phyloP scores from a whole-genome alignment of 495 filamentous ascomycete genomes.

The Neurospora intermedia region DNA sequence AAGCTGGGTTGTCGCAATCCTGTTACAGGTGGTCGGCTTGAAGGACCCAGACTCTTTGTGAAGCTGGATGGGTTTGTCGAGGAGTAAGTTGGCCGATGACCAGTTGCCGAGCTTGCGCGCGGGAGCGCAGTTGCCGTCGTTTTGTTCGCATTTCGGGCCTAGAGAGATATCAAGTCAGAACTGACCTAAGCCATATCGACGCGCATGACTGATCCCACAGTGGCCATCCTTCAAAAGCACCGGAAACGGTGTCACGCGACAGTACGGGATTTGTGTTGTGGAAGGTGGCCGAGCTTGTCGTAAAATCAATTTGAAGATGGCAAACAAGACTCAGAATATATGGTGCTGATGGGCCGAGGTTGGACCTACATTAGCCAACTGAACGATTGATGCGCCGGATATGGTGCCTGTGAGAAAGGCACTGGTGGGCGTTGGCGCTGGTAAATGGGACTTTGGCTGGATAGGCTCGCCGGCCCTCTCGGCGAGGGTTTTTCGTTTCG shows the following conservation, averaged over 20 bases:
- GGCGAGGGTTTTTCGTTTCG: slow-evolving; percentile 49
- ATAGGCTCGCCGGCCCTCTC: slow-evolving; percentile 44
- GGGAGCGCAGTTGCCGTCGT: background rate
- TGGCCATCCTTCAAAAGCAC: background rate
- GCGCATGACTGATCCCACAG: background rate
- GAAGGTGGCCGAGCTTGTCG: background rate
- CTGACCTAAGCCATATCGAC: background rate
- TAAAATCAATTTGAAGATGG: background rate
- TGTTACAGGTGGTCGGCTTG: slow-evolving; percentile 36
- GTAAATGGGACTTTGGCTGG: slow-evolving; percentile 13
- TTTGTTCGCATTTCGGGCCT: slow-evolving; percentile 2
- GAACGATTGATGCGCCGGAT: slow-evolving; percentile 15
- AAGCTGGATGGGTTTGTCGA: slow-evolving; percentile 32
- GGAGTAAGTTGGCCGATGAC: slow-evolving; percentile 8
- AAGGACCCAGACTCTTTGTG: slow-evolving; percentile 46
- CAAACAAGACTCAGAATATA: background rate
- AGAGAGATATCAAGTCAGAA: background rate
- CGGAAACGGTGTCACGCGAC: background rate
- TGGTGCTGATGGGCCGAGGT: background rate
- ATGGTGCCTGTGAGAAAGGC: slow-evolving; percentile 3
- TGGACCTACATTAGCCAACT: slow-evolving; percentile 9
- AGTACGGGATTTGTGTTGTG: background rate
- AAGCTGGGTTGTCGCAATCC: slow-evolving; percentile 36
- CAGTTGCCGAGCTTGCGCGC: background rate
- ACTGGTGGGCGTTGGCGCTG: background rate